A percentile compares a stretch with the other conserved stretches of the same genome.
Evolutionary conservation across 805 yeast genomes (phyloP).

Genomic region (Ogataea trehalophila): DNA sequence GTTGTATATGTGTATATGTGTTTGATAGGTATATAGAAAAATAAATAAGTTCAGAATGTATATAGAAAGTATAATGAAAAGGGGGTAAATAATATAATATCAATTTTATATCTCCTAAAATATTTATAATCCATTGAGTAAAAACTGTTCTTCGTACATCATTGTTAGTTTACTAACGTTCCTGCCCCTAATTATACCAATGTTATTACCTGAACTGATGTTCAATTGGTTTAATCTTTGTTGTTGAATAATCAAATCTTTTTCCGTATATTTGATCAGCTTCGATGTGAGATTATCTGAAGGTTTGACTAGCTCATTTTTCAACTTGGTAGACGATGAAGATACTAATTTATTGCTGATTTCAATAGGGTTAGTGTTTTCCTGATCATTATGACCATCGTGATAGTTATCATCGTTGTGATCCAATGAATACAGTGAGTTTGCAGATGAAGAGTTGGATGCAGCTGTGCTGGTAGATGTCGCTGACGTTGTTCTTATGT

Average conservation of each 20-base stretch:
- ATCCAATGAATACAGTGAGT: not conserved
- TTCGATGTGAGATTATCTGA: slow-evolving; percentile 21
- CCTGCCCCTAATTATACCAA: slow-evolving; percentile 40
- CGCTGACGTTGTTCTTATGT: not conserved
- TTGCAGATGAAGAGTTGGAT: slow-evolving; percentile 6
- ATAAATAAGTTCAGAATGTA: not conserved
- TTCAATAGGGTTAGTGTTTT: too few species aligned
- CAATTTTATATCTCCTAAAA: not conserved
- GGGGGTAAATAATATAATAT: too few species aligned
- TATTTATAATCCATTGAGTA: slow-evolving; percentile 9
- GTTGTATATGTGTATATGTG: too few species aligned
- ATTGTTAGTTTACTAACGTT: slow-evolving; percentile 48
- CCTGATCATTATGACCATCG: too few species aligned
- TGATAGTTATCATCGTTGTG: slow-evolving; percentile 9
- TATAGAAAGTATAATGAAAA: not conserved
- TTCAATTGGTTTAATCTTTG: slow-evolving; percentile 5
- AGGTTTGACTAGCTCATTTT: slow-evolving; percentile 22
- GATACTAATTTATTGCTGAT: too few species aligned
- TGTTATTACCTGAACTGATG: slow-evolving; percentile 2
- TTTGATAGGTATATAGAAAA: too few species aligned
- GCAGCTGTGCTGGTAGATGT: slow-evolving; percentile 1
- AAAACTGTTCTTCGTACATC: slow-evolving; percentile 43
- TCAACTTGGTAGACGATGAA: not conserved
- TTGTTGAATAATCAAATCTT: slow-evolving; percentile 24
- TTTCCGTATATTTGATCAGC: slow-evolving; percentile 29